Conservation (phyloP, 2,329 filamentous ascomycete genomes). For the Coniochaeta pulveracea region DNA sequence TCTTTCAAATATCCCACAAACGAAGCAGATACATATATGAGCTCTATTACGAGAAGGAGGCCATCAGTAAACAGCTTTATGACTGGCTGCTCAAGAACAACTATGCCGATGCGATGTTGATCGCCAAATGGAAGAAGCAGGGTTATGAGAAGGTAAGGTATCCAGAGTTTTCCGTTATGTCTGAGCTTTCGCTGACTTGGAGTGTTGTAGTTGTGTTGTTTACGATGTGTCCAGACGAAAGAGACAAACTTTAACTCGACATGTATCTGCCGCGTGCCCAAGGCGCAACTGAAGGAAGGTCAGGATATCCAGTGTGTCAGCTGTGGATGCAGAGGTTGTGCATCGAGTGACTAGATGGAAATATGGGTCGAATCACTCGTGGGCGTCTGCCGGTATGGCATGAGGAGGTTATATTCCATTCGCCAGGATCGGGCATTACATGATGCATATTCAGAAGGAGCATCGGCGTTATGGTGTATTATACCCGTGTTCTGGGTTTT, state of each 20-base stretch:
- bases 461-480: background rate
- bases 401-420: too few species aligned
- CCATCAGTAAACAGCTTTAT: constrained; percentile 84
- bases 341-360: constrained; percentile 60
- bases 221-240: constrained; percentile 97
- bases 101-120: constrained; percentile 89
- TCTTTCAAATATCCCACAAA: constrained; percentile 95
- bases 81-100: constrained; percentile 95
- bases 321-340: constrained; percentile 87
- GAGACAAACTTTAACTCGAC: constrained; percentile 98
- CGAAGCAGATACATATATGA: constrained; percentile 91
- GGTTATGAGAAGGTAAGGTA: constrained; percentile 83
- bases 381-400: too few species aligned
- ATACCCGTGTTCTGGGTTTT: too few species aligned
- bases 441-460: background rate
- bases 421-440: too few species aligned
- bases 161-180: background rate
- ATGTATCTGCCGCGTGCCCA: constrained; percentile 91
- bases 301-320: constrained; percentile 88
- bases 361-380: background rate
- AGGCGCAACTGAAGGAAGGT: constrained; percentile 78
- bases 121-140: constrained; percentile 99
- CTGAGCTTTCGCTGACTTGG: constrained; percentile 13
- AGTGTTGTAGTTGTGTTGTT: constrained; percentile 64
- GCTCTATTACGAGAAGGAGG: constrained; percentile 94